phyloP scores from a whole-genome alignment of 129 eudicot species.

The Artemisia tridentata region DNA sequence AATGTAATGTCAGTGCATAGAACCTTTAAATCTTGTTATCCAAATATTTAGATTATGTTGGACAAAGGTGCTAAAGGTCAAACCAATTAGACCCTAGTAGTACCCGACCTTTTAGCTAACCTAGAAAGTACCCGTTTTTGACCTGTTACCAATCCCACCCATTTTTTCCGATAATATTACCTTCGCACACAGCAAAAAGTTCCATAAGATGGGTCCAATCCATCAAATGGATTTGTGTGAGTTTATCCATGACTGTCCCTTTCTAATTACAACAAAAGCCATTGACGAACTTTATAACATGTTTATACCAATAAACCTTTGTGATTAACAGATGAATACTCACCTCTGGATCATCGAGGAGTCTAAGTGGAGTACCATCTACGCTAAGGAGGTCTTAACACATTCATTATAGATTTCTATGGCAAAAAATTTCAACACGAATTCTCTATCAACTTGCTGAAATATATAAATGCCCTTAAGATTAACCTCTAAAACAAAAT shows the following conservation, averaged over 20 bases:
- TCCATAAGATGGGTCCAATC: constrained; percentile 67
- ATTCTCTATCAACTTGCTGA: constrained; percentile 73
- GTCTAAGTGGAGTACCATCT: constrained; percentile 73
- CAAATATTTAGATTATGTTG: neutral
- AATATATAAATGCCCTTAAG: neutral
- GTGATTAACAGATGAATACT: constrained; percentile 5
- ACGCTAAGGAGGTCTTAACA: constrained; percentile 79
- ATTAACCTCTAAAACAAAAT: constrained; percentile 1
- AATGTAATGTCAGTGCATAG: neutral
- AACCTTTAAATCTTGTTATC: neutral
- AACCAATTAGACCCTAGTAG: neutral
- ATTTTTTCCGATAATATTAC: constrained; percentile 37
- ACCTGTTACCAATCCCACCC: neutral
- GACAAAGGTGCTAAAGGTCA: neutral
- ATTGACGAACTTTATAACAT: neutral
- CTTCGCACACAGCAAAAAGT: constrained; percentile 77
- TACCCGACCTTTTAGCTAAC: too few species aligned
- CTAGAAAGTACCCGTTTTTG: neutral
- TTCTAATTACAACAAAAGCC: constrained; percentile 44
- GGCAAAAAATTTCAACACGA: constrained; percentile 78
- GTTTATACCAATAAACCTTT: neutral
- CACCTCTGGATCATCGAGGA: constrained; percentile 98
- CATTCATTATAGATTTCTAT: constrained; percentile 94
- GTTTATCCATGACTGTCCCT: constrained; percentile 90
- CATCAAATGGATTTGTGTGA: constrained; percentile 63